Evolutionary conservation across 2,329 filamentous ascomycete genomes (phyloP), one percentile per base, ranked within the genome.

Genomic region (Exserohilum rostratum): DNA sequence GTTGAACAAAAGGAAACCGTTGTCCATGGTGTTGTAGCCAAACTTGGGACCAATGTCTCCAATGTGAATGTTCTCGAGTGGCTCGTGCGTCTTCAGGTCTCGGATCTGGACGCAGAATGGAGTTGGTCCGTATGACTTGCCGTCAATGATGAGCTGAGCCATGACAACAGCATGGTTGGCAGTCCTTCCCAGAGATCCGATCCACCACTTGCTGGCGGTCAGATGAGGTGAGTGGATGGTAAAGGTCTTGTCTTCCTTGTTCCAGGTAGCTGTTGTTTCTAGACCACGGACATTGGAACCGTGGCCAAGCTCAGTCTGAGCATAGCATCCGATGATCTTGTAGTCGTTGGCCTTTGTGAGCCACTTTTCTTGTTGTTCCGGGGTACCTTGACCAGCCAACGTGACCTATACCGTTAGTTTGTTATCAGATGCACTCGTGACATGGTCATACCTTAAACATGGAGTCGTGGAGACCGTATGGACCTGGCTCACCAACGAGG

Each of bases 141-240:
- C 88, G 55, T 80, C 78, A 57, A 91, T 82, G 58, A 87, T 83
- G 25, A 93, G 80, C 75, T 92, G 89, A 0, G 90, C 90, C 82
- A 93, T 91, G 3, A 93, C 88, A 2, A 90, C 85, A 1, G 90
- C 90, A 68, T 91, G 83, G 70, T 90, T 93, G 39, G 90, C 90
- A 2, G 87, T 87, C 64, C 88, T 83, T 46, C 90, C 90, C 3
- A 93, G 81, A 10, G 88, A 90, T 1, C 90, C 90, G 64, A 91
- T 91, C 90, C 90, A 93, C 89, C 89, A 93, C 71, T 93, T 93
- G 30, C 87, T 88, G 0, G 89, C 84, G 1, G 90, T 92, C 51
- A 92, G 79, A 57, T 85, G 81, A 9, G 90, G 90, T 0, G 88
- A 90, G 74, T 92, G 86, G 31, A 93, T 80, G 12, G 81, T 87